These are phyloP conservation scores for Penicillium sp. DNA, from an alignment of 2,329 filamentous ascomycete species.

Conservation along the genomic window DNA sequence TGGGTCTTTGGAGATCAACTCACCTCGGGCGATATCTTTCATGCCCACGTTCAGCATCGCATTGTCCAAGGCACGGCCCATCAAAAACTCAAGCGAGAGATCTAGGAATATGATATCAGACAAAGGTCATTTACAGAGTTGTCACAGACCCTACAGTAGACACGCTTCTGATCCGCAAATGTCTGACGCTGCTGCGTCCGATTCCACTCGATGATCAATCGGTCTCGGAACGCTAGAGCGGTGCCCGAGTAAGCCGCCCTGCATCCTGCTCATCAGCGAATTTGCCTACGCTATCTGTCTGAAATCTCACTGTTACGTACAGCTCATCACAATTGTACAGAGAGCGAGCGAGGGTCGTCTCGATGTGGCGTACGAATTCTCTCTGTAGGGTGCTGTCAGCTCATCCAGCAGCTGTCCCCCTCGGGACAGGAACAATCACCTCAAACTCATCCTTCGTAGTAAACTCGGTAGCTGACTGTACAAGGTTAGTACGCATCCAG, in stretches of 20 bases:
- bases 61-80: constrained; percentile 96
- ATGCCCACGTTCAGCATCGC: constrained; percentile 94
- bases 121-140: neutral
- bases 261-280: constrained; percentile 8
- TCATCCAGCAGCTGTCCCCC: neutral
- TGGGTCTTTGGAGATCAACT: constrained; percentile 27
- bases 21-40: constrained; percentile 82
- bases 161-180: constrained; percentile 83
- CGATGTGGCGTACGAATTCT: constrained; percentile 90
- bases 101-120: constrained; percentile 51
- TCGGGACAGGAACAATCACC: constrained; percentile 35
- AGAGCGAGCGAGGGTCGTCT: constrained; percentile 92
- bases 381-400: constrained; percentile 53
- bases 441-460: constrained; percentile 78
- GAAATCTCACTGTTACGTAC: constrained; percentile 37
- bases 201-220: constrained; percentile 95
- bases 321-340: constrained; percentile 97
- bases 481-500: constrained; percentile 6
- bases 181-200: constrained; percentile 97
- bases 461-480: constrained; percentile 69
- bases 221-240: constrained; percentile 88
- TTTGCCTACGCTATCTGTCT: neutral
- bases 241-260: constrained; percentile 88
- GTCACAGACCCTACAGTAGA: constrained; percentile 69
- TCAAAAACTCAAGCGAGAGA: constrained; percentile 93